phyloP scores from a whole-genome alignment of 495 filamentous ascomycete genomes.

The Amorphotheca resinae region DNA sequence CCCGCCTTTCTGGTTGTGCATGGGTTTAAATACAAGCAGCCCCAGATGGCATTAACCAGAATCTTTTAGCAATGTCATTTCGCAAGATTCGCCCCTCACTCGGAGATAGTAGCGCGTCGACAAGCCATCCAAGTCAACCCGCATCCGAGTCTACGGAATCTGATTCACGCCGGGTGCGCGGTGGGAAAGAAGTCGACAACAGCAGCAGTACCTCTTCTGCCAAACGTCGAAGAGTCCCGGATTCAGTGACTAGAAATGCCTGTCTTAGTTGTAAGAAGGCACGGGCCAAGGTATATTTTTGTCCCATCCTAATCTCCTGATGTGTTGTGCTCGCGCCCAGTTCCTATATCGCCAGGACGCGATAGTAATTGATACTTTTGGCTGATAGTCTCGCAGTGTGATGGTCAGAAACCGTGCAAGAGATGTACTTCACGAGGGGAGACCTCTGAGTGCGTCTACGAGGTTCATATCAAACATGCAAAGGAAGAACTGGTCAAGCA shows the following conservation, averaged over 20 bases:
- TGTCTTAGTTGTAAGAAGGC: conserved; percentile 21
- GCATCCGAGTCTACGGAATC: conserved; percentile 18
- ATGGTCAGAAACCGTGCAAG: conserved; percentile 19
- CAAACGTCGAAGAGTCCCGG: conserved; percentile 17
- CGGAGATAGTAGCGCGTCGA: conserved; percentile 15
- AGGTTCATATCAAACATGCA: conserved; percentile 20
- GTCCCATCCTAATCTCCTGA: too few relatives aligned
- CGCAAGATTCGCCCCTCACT: conserved; percentile 17
- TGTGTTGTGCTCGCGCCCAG: too few relatives aligned
- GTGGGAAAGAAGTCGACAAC: conserved; percentile 9
- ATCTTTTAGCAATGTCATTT: conserved; percentile 11
- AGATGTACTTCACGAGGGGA: conserved; percentile 17
- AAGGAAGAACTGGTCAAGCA: conserved; percentile 22
- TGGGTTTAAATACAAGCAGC: background rate
- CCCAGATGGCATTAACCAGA: background rate
- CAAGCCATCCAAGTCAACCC: conserved; percentile 15
- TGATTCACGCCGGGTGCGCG: conserved; percentile 13
- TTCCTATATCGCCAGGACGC: background rate
- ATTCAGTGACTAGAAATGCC: conserved; percentile 21
- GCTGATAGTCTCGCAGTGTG: conserved; percentile 13
- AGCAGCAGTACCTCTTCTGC: conserved; percentile 11
- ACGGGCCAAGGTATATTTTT: conserved; percentile 18
- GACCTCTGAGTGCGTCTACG: conserved; percentile 18
- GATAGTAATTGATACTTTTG: conserved; percentile 72
- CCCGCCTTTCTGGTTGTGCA: background rate